Percentiles rank a stretch among this genome's conserved stretches.
phyloP scores from a whole-genome alignment of 2,329 filamentous ascomycete genomes.

The Pyrenochaeta sp. region DNA sequence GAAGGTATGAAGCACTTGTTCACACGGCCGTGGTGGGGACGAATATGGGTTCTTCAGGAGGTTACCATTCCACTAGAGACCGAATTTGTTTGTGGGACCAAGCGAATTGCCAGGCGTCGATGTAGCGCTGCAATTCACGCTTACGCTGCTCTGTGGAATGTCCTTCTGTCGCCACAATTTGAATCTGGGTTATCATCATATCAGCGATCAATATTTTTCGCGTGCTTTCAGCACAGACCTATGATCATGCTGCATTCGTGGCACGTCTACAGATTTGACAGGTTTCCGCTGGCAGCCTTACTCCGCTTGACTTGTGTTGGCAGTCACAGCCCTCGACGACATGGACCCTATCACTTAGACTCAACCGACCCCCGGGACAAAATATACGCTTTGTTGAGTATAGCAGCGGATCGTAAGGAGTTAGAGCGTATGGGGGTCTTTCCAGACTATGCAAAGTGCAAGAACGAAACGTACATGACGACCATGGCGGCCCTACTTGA shows the following conservation, averaged over 20 bases:
- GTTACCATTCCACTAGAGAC: slow-evolving; percentile 12
- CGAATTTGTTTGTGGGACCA: slow-evolving; percentile 16
- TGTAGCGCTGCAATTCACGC: slow-evolving; percentile 10
- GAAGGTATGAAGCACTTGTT: slow-evolving; percentile 11
- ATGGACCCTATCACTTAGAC: slow-evolving; percentile 16
- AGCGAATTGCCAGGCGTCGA: slow-evolving; percentile 6
- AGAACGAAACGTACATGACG: slow-evolving; percentile 7
- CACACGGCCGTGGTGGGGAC: slow-evolving; percentile 15
- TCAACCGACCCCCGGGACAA: slow-evolving; percentile 20
- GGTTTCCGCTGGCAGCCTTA: slow-evolving; percentile 14
- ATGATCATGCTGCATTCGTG: background rate
- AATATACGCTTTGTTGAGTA: slow-evolving; percentile 17
- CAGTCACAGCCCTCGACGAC: background rate
- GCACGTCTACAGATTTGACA: slow-evolving; percentile 7
- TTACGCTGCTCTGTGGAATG: slow-evolving; percentile 7
- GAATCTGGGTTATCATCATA: background rate
- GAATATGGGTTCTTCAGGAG: slow-evolving; percentile 25
- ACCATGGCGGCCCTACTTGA: slow-evolving; percentile 16
- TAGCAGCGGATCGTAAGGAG: slow-evolving; percentile 18
- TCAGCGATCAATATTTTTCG: background rate
- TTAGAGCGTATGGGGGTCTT: slow-evolving; percentile 2
- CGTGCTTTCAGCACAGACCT: background rate
- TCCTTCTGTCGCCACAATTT: background rate
- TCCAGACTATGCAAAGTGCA: slow-evolving; percentile 14
- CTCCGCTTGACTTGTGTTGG: slow-evolving; percentile 21